Evolutionary conservation across 1,284 basidiomycete genomes (phyloP), one percentile per base, ranked within the genome.

Genomic region (Cutaneotrichosporon curvatum): DNA sequence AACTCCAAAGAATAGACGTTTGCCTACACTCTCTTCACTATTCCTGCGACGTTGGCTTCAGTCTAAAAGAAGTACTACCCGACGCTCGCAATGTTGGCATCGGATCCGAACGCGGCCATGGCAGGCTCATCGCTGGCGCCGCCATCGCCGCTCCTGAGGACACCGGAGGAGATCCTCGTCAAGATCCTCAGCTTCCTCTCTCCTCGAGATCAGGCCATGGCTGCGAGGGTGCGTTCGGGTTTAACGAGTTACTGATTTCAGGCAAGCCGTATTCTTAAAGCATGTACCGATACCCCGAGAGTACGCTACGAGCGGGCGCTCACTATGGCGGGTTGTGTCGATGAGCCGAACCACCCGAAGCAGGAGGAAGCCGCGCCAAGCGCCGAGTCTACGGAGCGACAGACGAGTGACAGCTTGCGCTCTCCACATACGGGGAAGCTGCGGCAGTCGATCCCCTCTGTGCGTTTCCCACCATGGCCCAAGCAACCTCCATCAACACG

Each of bases 401-500:
- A 32, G 25, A 36, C 42, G 1, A 46, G 37, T 32, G 43, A 43
- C 11, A 9, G 25, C 7, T 15, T 15, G 7, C n/a, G 33, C 14
- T 60, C 58, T 12, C 60, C 60, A 12, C 54, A 54, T 39, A 59
- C 58, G 0, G 52, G 51, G 12, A 37, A 33, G 8, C 18, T 33
- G 20, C 50, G 57, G 16, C 39, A 45, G 15, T 48, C 50, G 0
- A 40, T 60, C 6, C 37, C 50, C 1, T 49, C 48, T 19, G 60
- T 60, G 3, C 37, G 41, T 4, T 45, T 59, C 4, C 48, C 57
- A 4, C 51, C 52, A 4, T 60, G 51, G 45, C 56, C 53, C 4
- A 37, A 46, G 22, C 30, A 44, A 15, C 48, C 51, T 5, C 51
- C 56, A 2, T 16, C 19, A 11, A 37, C 48, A 4, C 42, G 42